Base-by-base conservation (phyloP, 164 flowering plant species). In the Berberis vulgaris region DNA sequence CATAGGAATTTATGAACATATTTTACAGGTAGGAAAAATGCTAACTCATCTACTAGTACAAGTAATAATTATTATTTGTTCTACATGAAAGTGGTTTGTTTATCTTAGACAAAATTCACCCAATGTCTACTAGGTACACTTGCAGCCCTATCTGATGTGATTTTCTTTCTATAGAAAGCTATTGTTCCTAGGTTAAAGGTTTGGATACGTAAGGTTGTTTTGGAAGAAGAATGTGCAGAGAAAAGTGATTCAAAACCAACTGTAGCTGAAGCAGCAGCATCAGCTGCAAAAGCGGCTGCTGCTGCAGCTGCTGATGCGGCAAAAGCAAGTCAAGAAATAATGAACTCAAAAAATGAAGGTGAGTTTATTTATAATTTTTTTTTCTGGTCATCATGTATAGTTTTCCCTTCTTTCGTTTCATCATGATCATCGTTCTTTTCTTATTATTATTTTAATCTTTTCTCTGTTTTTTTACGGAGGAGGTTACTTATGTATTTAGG, bases 261-360 rank as follows among this genome's bases (percentile, higher is more conserved):
- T 74, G 49, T 82, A 72, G 86, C 83, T 57, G 96, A 89, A 80
- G 96, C 87, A 77, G 91, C 94, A 26, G 85, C 94, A 1, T 88
- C 89, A 7, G 96, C 97, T 63, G 96, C 98, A 69, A 93, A 88
- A 79, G 83, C 91, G 44, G 97, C 96, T 9, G 95, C 99, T 1
- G 86, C 79, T 1, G 97, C 99, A 38, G 97, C 99, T 62, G 68
- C 88, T 67, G 96, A 91, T 77, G 90, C 86, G 50, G 97, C 97
- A 59, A 91, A 75, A 68, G 84, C 90, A 57, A 89, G 88, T 80
- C 96, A 87, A 73, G 97, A 89, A 46, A 82, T 95, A 81, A 44
- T 88, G 79, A 77, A 66, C 13, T 77, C 88, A 13, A 87, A 80
- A 79, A 80, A 47, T 78, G 89, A 85, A 78, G 97, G 98, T 93